Evolutionary conservation across 2,329 filamentous ascomycete genomes (phyloP).

Genomic region (Aspergillus neoniger): DNA sequence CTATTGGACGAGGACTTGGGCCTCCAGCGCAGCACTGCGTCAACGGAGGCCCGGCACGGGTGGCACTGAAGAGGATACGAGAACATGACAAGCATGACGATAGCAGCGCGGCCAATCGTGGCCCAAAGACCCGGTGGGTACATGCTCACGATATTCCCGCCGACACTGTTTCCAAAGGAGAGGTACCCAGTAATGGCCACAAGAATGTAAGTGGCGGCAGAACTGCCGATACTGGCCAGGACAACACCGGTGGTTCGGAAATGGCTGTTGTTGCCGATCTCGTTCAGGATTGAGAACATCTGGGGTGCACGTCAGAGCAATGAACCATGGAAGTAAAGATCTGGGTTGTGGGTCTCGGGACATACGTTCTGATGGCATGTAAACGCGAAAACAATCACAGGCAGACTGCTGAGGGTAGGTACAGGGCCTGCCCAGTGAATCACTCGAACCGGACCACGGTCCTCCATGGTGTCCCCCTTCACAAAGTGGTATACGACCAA

Average conservation of each 20-base stretch:
- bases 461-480: constrained; percentile 70
- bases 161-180: constrained; percentile 86
- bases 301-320: constrained; percentile 37
- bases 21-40: constrained; percentile 92
- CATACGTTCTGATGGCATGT: constrained; percentile 96
- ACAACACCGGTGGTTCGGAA: constrained; percentile 77
- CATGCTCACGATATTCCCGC: constrained; percentile 92
- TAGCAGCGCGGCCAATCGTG: constrained; percentile 91
- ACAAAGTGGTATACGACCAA: constrained; percentile 91
- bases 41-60: constrained; percentile 90
- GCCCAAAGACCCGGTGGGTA: constrained; percentile 78
- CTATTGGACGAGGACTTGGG: constrained; percentile 51
- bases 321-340: not conserved
- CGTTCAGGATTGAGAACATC: constrained; percentile 99
- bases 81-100: constrained; percentile 94
- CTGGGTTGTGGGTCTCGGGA: not conserved
- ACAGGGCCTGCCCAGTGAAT: constrained; percentile 79
- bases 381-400: constrained; percentile 98
- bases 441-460: constrained; percentile 72
- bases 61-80: constrained; percentile 95
- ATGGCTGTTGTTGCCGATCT: constrained; percentile 83
- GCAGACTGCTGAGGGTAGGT: constrained; percentile 78
- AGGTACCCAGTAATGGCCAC: constrained; percentile 95
- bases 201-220: constrained; percentile 82
- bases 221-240: constrained; percentile 78